Evolutionary conservation across 306 rosid genomes (phyloP).

Genomic region (Cicer yamashitae): DNA sequence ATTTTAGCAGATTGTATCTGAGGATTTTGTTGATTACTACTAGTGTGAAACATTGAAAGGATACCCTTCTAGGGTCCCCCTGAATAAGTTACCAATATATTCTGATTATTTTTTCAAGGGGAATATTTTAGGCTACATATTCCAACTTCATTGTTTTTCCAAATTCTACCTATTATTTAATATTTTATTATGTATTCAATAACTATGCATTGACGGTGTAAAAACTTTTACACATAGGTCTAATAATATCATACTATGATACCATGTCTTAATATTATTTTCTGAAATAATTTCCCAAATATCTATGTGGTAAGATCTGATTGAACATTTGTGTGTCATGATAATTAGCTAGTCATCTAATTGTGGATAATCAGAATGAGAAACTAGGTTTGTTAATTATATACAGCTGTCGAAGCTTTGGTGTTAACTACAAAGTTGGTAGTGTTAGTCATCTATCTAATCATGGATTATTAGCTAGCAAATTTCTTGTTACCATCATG

Average conservation of each 20-base stretch:
- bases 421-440: constrained; percentile 33
- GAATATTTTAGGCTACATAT: constrained; percentile 48
- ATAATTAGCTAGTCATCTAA: too few species aligned
- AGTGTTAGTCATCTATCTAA: constrained; percentile 29
- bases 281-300: not conserved
- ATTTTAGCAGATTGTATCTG: constrained; percentile 67
- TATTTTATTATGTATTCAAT: not conserved
- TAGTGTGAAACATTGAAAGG: constrained; percentile 84
- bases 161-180: constrained; percentile 14
- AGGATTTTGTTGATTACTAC: constrained; percentile 65
- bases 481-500: not conserved
- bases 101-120: constrained; percentile 56
- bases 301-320: too few species aligned
- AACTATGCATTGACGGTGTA: not conserved
- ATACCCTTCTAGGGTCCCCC: constrained; percentile 75
- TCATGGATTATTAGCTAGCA: not conserved
- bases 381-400: not conserved
- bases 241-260: not conserved
- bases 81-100: constrained; percentile 66
- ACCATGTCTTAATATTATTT: not conserved
- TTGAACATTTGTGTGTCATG: too few species aligned
- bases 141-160: constrained; percentile 38
- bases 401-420: constrained; percentile 19
- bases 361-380: too few species aligned
- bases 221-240: not conserved